These are phyloP conservation scores for Mycosarcoma maydis DNA, from an alignment of 1,284 basidiomycete species.

Conservation along the genomic window DNA sequence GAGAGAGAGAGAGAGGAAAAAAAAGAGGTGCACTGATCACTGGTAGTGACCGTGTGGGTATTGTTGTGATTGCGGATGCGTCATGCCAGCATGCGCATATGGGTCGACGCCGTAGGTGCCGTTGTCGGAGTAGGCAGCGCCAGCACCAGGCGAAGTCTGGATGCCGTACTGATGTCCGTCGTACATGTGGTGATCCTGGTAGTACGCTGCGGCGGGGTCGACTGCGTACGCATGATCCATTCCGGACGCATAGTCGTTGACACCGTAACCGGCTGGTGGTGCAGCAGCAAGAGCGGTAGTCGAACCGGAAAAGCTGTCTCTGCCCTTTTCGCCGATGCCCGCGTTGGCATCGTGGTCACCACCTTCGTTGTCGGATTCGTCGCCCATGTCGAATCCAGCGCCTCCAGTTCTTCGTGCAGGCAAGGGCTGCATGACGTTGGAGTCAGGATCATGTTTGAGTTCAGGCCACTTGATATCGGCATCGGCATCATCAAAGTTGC, in stretches of 20 bases:
- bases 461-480: conserved; percentile 66
- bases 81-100: conserved; percentile 34
- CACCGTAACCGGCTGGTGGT: conserved; percentile 18
- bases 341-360: conserved; percentile 17
- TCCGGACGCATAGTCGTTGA: conserved; percentile 15
- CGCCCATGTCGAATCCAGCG: conserved; percentile 66
- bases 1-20: too few relatives aligned
- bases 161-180: conserved; percentile 22
- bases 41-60: conserved; percentile 27
- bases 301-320: conserved; percentile 42
- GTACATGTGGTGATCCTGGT: conserved; percentile 30
- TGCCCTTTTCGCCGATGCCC: conserved; percentile 27
- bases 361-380: conserved; percentile 55
- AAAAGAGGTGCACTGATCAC: conserved; percentile 3
- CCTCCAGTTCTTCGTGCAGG: conserved; percentile 62
- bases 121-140: conserved; percentile 4
- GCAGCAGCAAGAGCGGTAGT: conserved; percentile 42
- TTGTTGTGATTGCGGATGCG: conserved; percentile 20
- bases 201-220: conserved; percentile 22
- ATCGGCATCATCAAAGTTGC: conserved; percentile 52
- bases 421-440: conserved; percentile 58
- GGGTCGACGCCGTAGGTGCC: conserved; percentile 23
- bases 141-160: conserved; percentile 13
- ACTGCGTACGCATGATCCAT: conserved; percentile 29
- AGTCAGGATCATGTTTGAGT: conserved; percentile 58